A percentile compares a stretch with the other conserved stretches of the same genome.
phyloP scores from a whole-genome alignment of 768 basidiomycete species.

The Boletales sp. region DNA sequence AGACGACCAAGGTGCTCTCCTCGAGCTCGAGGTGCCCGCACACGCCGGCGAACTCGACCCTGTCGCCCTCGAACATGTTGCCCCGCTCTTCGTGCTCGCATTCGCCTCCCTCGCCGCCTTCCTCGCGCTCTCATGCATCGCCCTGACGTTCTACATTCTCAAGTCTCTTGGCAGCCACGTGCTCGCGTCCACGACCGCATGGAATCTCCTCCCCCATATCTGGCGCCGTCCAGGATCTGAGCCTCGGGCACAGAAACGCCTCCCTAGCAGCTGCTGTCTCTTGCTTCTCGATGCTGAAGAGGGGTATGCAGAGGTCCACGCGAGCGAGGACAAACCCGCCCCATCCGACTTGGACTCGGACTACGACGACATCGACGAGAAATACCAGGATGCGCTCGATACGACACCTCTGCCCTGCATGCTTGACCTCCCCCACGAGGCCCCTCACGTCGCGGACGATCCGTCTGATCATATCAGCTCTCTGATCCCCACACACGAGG shows the following conservation, averaged over 20 bases:
- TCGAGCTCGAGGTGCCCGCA: too few species aligned
- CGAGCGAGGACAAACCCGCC: conserved; percentile 1
- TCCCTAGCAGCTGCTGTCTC: not conserved
- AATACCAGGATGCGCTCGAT: conserved; percentile 31
- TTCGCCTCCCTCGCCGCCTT: conserved; percentile 27
- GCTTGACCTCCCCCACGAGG: conserved; percentile 19
- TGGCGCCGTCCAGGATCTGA: conserved; percentile 1
- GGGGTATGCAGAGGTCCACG: not conserved
- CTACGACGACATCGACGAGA: conserved; percentile 25
- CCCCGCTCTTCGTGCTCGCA: conserved; percentile 15
- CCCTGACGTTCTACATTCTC: conserved; percentile 18
- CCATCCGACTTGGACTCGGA: conserved; percentile 22
- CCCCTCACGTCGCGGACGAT: conserved; percentile 3
- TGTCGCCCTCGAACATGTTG: conserved; percentile 11
- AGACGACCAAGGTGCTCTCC: too few species aligned
- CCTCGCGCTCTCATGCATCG: conserved; percentile 21
- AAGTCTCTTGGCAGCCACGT: conserved; percentile 17
- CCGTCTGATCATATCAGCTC: conserved; percentile 12
- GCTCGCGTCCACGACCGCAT: conserved; percentile 12
- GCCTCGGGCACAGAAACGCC: not conserved
- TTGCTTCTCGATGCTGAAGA: conserved; percentile 4
- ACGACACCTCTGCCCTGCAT: conserved; percentile 17
- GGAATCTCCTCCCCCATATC: conserved; percentile 21
- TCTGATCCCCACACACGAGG: conserved; percentile 16
- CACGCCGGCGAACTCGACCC: conserved; percentile 8